Evolutionary conservation across 305 asterid species (phyloP).

Genomic region (Fraxinus platypoda): DNA sequence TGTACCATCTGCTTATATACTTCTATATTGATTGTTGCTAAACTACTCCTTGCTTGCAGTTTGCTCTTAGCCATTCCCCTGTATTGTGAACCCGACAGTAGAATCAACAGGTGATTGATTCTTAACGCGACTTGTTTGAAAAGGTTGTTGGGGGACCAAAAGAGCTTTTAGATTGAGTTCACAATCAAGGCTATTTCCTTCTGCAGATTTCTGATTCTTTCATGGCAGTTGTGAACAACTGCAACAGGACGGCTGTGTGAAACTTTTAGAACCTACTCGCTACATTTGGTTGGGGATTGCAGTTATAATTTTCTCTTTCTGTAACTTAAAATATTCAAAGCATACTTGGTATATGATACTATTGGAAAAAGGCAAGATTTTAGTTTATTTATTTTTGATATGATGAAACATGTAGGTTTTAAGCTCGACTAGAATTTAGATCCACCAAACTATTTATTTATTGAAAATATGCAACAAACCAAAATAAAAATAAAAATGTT

Average conservation of each 20-base stretch:
- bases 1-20: neutral
- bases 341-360: neutral
- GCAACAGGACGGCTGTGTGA: neutral
- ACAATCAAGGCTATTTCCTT: neutral
- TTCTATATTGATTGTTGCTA: neutral
- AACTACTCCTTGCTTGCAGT: conserved; percentile 17
- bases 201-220: neutral
- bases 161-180: neutral
- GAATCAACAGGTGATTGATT: neutral
- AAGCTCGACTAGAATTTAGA: neutral
- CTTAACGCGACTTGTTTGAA: neutral
- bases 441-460: neutral
- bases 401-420: neutral
- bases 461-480: neutral
- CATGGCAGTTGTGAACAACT: neutral
- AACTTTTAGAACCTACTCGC: neutral
- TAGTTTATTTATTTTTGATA: too few species aligned
- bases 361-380: neutral
- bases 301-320: neutral
- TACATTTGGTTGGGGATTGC: neutral
- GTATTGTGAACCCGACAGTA: neutral
- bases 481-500: neutral
- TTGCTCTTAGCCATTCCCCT: neutral
- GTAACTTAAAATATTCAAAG: neutral
- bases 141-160: neutral